Evolutionary conservation across 495 filamentous ascomycete genomes (phyloP), one percentile per base, ranked within the genome.

Genomic region (Podospora tetraspora): DNA sequence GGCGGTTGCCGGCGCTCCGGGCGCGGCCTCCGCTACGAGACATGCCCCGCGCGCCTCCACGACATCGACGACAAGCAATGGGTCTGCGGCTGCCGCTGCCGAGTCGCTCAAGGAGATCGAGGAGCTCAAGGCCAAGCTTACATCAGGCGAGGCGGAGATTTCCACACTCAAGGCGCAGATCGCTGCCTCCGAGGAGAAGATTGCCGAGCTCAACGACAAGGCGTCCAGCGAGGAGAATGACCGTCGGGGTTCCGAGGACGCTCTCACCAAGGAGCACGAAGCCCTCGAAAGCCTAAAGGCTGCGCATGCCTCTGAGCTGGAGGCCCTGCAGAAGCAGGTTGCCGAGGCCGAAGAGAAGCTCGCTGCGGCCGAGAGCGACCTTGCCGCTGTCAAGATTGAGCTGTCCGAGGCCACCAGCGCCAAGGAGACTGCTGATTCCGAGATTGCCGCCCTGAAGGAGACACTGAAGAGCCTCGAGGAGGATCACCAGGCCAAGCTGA

Each of bases 91-190:
- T 8, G 67, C 74, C 3, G 70, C 77, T 16, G 70, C 72, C 57
- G 75, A 75, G n/a, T 74, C 80, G 7, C 70, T 80, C 52, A 86
- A 83, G 71, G 83, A 84, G 63, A 72, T 83, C 8, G 85, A 84
- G 7, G 82, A 83, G 27, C 73, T 87, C 30, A 87, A 84, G 72
- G 70, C 75, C 11, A 85, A 85, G 73, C 77, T 86, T 66, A 71
- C 70, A 29, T 70, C 76, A 27, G 79, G 76, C 60, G 80, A 84
- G 71, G 68, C 79, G 10, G 84, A 86, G 70, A 79, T 86, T 8
- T 77, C 79, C 0, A 81, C 84, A 27, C 79, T 84, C 52, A 79
- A 84, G 69, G 73, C 76, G 11, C 79, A 86, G 63, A 79, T 87
- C 10, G 71, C 80, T 29, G 73, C 81, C 10, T 82, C 79, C 9